Conservation (phyloP, 2,329 filamentous ascomycete genomes). For the Blastomyces silverae region DNA sequence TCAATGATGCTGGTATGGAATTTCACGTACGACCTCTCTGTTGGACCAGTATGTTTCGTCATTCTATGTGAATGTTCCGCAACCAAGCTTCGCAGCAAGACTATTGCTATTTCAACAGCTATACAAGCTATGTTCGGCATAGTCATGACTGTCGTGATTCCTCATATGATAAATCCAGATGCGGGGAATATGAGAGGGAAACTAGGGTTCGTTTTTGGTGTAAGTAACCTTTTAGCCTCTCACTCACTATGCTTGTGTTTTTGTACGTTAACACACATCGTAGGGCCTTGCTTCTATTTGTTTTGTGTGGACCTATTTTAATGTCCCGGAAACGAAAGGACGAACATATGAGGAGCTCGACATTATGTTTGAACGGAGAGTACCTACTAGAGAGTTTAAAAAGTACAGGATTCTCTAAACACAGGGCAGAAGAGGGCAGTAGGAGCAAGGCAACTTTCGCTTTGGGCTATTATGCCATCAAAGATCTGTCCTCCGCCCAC, state of each 20-base stretch:
- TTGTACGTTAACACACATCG: neutral
- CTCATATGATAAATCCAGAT: conserved; percentile 39
- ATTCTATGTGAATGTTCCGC: conserved; percentile 45
- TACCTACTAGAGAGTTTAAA: conserved; percentile 38
- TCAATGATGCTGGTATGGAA: conserved; percentile 36
- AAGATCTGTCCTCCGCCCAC: neutral
- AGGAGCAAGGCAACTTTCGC: neutral
- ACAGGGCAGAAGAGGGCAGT: neutral
- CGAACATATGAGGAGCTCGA: conserved; percentile 28
- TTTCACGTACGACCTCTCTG: conserved; percentile 37
- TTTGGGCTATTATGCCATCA: neutral
- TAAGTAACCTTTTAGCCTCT: conserved; percentile 18
- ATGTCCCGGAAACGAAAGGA: conserved; percentile 24
- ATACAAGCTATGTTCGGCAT: conserved; percentile 38
- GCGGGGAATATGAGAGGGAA: conserved; percentile 32
- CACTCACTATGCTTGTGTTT: neutral
- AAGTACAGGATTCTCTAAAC: conserved; percentile 16
- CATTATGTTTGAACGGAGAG: conserved; percentile 38
- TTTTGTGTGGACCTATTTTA: conserved; percentile 24
- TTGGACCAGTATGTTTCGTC: conserved; percentile 42
- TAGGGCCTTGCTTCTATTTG: conserved; percentile 19
- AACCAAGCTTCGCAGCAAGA: conserved; percentile 41
- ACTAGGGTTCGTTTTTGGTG: conserved; percentile 33
- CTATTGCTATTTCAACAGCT: conserved; percentile 39
- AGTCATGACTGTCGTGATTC: conserved; percentile 37